These are phyloP conservation scores for Yamadazyma sp. DNA, from an alignment of 1,139 yeast species.

Conservation along the genomic window DNA sequence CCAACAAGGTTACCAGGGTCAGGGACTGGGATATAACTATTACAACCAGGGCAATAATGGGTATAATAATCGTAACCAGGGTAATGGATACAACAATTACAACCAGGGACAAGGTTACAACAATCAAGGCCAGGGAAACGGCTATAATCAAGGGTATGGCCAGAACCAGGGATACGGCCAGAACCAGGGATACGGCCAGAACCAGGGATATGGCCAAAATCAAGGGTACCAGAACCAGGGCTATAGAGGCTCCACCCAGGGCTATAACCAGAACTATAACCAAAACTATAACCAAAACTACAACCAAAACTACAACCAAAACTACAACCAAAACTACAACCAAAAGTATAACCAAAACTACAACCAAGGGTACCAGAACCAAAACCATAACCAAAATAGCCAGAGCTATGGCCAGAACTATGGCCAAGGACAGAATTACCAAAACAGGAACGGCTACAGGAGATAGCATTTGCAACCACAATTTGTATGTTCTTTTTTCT, in stretches of 20 bases:
- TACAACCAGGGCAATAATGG: constrained; percentile 7
- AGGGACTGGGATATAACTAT: constrained; percentile 10
- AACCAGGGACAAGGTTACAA: constrained; percentile 14
- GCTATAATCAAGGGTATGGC: too few relatives aligned
- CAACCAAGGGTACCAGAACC: constrained; percentile 9
- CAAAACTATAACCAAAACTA: constrained; percentile 16
- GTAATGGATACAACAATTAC: too few relatives aligned
- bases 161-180: not conserved
- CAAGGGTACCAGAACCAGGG: constrained; percentile 8
- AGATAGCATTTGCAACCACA: constrained; percentile 8
- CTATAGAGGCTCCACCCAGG: constrained; percentile 6
- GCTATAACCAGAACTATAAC: constrained; percentile 12
- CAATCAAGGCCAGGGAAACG: constrained; percentile 5
- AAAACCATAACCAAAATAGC: constrained; percentile 12
- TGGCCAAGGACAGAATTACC: constrained; percentile 11
- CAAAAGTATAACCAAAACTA: constrained; percentile 11
- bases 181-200: constrained; percentile 10
- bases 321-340: constrained; percentile 14
- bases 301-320: constrained; percentile 12
- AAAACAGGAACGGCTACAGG: constrained; percentile 21
- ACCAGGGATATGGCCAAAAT: constrained; percentile 5
- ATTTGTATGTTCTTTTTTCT: not conserved
- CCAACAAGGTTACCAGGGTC: constrained; percentile 2
- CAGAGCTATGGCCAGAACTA: constrained; percentile 14
- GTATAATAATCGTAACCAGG: constrained; percentile 9